phyloP scores from a whole-genome alignment of 352 stramenopile species.

The Thalassiosira mediterranea region DNA sequence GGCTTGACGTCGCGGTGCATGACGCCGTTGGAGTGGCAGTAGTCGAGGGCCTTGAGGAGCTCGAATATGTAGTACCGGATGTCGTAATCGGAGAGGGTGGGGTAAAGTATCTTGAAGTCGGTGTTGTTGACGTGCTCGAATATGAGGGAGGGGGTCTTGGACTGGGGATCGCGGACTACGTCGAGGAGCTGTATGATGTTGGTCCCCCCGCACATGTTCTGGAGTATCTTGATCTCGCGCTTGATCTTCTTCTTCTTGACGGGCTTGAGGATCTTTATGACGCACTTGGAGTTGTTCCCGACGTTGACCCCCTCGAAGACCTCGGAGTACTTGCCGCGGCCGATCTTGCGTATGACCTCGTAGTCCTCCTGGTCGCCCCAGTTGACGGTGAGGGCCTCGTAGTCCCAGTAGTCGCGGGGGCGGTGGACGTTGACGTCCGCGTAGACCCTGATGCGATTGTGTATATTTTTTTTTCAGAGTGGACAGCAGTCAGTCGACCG shows the following conservation, averaged over 20 bases:
- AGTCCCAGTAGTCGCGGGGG: constrained; percentile 99
- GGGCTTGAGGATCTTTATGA: constrained; percentile 99
- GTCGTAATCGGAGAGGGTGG: constrained; percentile 97
- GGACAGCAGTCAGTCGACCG: too few species aligned
- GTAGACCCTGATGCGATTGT: constrained; percentile 67
- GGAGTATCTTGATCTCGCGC: constrained; percentile 98
- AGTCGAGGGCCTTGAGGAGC: constrained; percentile 95
- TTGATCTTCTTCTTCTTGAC: constrained; percentile 99
- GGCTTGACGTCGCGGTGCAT: constrained; percentile 99
- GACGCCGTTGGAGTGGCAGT: constrained; percentile 99
- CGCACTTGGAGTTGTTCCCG: constrained; percentile 94
- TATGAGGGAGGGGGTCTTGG: constrained; percentile 97
- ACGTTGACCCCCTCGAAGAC: constrained; percentile 94
- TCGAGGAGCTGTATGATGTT: constrained; percentile 99
- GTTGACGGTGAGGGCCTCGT: constrained; percentile 97
- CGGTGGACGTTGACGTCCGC: constrained; percentile 90
- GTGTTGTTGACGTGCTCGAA: constrained; percentile 99
- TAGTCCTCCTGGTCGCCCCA: constrained; percentile 99
- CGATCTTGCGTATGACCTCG: constrained; percentile 99
- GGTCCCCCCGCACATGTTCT: constrained; percentile 97
- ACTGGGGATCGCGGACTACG: constrained; percentile 97
- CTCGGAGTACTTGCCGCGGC: constrained; percentile 98
- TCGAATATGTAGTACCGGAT: constrained; percentile 99
- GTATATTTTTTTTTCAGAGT: neutral
- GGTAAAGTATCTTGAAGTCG: constrained; percentile 99